Percentiles rank a stretch among this genome's conserved stretches.
Conservation (phyloP, 257 asterid species). For the Solanum pinnatisectum region DNA sequence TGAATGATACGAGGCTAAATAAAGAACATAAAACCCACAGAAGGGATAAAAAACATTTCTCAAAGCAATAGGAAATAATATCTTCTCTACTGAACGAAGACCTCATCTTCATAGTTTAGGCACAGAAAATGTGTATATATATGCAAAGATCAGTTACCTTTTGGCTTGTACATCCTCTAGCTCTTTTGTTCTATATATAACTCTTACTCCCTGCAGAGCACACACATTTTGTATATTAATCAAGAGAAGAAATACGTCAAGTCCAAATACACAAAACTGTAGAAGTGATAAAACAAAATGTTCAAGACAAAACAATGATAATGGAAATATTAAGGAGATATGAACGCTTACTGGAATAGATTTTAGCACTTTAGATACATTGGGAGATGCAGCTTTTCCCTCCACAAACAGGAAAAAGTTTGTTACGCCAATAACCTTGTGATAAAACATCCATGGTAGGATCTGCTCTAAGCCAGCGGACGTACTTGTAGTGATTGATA, state of each 20-base stretch:
- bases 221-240: not conserved
- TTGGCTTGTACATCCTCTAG: slow-evolving; percentile 20
- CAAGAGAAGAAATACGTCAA: not conserved
- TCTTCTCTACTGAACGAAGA: not conserved
- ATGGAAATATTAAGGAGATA: not conserved
- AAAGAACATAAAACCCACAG: not conserved
- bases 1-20: not conserved
- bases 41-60: not conserved
- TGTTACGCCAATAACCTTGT: slow-evolving; percentile 70
- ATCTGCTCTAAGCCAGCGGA: slow-evolving; percentile 81
- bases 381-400: slow-evolving; percentile 74
- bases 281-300: not conserved
- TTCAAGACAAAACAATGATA: not conserved
- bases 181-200: slow-evolving; percentile 18
- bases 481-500: slow-evolving; percentile 68
- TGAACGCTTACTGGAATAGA: slow-evolving; percentile 58
- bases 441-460: slow-evolving; percentile 82
- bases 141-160: slow-evolving; percentile 8
- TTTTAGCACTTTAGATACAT: slow-evolving; percentile 66
- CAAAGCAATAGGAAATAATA: not conserved
- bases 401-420: slow-evolving; percentile 71
- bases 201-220: slow-evolving; percentile 12
- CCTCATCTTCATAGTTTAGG: not conserved
- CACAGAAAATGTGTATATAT: not conserved
- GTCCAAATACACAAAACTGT: not conserved